Evolutionary conservation across 148 eudicot species (phyloP).

Genomic region (Camellia japonica): DNA sequence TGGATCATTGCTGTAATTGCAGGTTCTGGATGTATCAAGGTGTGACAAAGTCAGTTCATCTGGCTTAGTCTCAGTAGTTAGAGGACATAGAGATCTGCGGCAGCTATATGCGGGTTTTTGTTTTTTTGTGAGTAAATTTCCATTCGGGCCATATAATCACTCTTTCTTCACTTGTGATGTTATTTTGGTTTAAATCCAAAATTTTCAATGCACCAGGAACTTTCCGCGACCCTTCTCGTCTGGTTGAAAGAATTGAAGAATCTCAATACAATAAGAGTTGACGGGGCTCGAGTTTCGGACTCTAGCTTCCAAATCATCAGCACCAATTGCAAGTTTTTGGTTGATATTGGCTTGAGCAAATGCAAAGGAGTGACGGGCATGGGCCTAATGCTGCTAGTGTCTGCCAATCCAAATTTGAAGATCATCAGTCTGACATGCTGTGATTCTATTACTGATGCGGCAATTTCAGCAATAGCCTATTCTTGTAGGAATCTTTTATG

Average conservation of each 20-base stretch:
- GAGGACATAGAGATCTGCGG: conserved; percentile 45
- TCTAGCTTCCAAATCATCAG: conserved; percentile 37
- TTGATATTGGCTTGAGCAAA: conserved; percentile 73
- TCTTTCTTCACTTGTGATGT: not conserved
- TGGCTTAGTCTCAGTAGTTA: conserved; percentile 44
- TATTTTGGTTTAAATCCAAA: conserved; percentile 1
- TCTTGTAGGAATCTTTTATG: conserved; percentile 49
- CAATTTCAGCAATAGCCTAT: conserved; percentile 51
- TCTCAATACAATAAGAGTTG: conserved; percentile 44
- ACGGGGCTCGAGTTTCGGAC: conserved; percentile 61
- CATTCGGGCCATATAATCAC: not conserved
- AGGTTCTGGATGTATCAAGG: conserved; percentile 70
- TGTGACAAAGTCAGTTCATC: conserved; percentile 53
- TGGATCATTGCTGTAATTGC: conserved; percentile 9
- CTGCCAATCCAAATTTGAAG: conserved; percentile 43
- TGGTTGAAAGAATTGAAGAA: conserved; percentile 40
- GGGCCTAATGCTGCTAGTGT: conserved; percentile 44
- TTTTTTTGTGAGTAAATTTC: conserved; percentile 62
- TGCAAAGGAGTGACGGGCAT: conserved; percentile 56
- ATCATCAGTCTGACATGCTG: conserved; percentile 67
- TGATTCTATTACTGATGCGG: conserved; percentile 56
- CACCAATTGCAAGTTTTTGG: conserved; percentile 39
- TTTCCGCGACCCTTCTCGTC: conserved; percentile 41
- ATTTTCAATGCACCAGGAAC: conserved; percentile 42
- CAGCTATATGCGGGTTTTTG: conserved; percentile 61